Conservation (phyloP, 2,329 filamentous ascomycete species). For the Grosmannia clavigera region DNA sequence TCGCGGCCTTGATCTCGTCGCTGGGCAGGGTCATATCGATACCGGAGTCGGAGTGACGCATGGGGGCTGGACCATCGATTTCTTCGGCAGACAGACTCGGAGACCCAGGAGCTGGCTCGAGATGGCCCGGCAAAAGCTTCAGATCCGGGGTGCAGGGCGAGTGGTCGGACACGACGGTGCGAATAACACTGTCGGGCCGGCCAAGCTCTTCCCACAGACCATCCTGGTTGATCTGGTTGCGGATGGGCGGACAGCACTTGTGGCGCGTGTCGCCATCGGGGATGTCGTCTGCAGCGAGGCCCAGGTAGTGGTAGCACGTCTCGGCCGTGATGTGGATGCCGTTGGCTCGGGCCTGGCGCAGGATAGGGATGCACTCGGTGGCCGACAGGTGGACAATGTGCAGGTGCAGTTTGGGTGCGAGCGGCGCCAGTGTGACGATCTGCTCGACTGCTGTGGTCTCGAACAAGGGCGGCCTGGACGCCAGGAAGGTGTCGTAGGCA, state of each 20-base stretch:
- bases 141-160: conserved; percentile 91
- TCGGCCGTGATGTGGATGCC: conserved; percentile 86
- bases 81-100: conserved; percentile 9
- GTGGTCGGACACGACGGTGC: conserved; percentile 89
- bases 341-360: conserved; percentile 55
- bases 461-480: conserved; percentile 77
- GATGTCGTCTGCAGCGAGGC: conserved; percentile 70
- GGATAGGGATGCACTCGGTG: conserved; percentile 73
- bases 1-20: conserved; percentile 14
- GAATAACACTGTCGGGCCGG: conserved; percentile 62
- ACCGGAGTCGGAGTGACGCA: conserved; percentile 40
- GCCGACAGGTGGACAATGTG: conserved; percentile 92
- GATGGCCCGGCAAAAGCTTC: conserved; percentile 67
- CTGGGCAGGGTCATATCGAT: conserved; percentile 32
- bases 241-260: conserved; percentile 92
- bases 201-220: conserved; percentile 75
- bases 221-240: conserved; percentile 69
- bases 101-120: conserved; percentile 25
- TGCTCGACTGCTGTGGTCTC: conserved; percentile 85
- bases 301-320: conserved; percentile 92
- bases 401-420: conserved; percentile 70
- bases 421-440: conserved; percentile 67
- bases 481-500: conserved; percentile 80
- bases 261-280: conserved; percentile 77
- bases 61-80: conserved; percentile 12